phyloP scores from a whole-genome alignment of 2,329 filamentous ascomycete species.

The Phaeomoniella chlamydospora region DNA sequence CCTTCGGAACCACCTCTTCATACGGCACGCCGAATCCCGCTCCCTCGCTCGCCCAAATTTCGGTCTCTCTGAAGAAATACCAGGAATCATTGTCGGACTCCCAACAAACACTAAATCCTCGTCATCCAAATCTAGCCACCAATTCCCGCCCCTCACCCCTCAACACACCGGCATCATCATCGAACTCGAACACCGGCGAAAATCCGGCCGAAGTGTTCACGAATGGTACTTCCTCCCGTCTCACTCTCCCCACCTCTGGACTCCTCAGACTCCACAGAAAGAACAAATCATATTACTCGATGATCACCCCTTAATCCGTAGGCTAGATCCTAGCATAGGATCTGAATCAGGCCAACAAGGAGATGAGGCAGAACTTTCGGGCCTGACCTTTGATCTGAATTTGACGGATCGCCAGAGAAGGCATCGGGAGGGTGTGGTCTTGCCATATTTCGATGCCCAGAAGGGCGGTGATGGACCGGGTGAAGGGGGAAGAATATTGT shows the following conservation, averaged over 20 bases:
- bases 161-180: slow-evolving; percentile 48
- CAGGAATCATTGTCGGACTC: slow-evolving; percentile 64
- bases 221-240: slow-evolving; percentile 50
- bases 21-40: slow-evolving; percentile 61
- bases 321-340: slow-evolving; percentile 6
- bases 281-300: slow-evolving; percentile 50
- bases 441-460: slow-evolving; percentile 96
- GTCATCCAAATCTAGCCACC: slow-evolving; percentile 5
- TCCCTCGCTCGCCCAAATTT: slow-evolving; percentile 63
- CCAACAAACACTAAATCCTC: slow-evolving; percentile 10
- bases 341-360: slow-evolving; percentile 25
- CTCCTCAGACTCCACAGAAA: slow-evolving; percentile 25
- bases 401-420: slow-evolving; percentile 81
- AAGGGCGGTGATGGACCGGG: slow-evolving; percentile 52
- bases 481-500: slow-evolving; percentile 83
- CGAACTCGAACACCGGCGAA: slow-evolving; percentile 72
- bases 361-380: slow-evolving; percentile 39
- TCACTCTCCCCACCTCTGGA: not conserved
- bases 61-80: slow-evolving; percentile 61
- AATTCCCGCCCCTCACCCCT: slow-evolving; percentile 3
- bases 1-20: slow-evolving; percentile 58
- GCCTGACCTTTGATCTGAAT: slow-evolving; percentile 71
- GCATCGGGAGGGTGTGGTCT: slow-evolving; percentile 74
- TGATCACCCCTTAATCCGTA: slow-evolving; percentile 59
- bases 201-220: slow-evolving; percentile 62